Evolutionary conservation across 106 monocot genomes (phyloP).

Genomic region (Narthecium ossifragum): DNA sequence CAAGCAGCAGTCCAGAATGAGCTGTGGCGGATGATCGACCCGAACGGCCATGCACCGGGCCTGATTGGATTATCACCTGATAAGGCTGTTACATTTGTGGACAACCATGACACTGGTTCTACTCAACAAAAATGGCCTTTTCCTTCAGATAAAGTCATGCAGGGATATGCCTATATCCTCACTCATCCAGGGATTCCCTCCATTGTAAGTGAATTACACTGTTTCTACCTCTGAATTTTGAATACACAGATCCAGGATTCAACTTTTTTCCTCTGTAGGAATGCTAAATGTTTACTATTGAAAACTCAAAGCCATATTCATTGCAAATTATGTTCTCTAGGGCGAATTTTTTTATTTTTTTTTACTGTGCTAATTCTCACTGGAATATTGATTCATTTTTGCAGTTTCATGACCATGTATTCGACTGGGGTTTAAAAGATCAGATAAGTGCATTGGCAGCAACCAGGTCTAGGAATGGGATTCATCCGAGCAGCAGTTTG

Average conservation of each 20-base stretch:
- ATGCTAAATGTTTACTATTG: too few species aligned
- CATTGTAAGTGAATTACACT: conserved; percentile 28
- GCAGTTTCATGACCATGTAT: conserved; percentile 62
- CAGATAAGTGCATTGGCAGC: conserved; percentile 33
- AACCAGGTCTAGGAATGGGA: conserved; percentile 31
- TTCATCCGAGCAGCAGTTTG: conserved; percentile 35
- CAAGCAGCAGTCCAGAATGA: conserved; percentile 49
- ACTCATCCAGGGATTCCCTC: conserved; percentile 59
- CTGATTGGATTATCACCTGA: conserved; percentile 51
- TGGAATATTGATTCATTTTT: neutral
- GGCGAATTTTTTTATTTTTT: too few species aligned
- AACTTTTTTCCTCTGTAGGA: neutral
- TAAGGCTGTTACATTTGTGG: conserved; percentile 64
- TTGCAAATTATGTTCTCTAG: neutral
- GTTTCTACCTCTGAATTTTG: conserved; percentile 23
- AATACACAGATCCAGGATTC: conserved; percentile 22
- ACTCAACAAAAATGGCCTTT: conserved; percentile 55
- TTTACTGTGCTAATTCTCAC: too few species aligned
- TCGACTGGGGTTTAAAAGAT: conserved; percentile 42
- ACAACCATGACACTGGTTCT: conserved; percentile 59
- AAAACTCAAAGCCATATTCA: neutral
- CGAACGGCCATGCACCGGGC: conserved; percentile 40
- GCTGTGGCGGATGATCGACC: conserved; percentile 42
- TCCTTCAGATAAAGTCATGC: conserved; percentile 67
- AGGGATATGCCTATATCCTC: conserved; percentile 61